These are phyloP conservation scores for Silene latifolia DNA, from an alignment of 148 eudicot genomes.

Conservation along the genomic window DNA sequence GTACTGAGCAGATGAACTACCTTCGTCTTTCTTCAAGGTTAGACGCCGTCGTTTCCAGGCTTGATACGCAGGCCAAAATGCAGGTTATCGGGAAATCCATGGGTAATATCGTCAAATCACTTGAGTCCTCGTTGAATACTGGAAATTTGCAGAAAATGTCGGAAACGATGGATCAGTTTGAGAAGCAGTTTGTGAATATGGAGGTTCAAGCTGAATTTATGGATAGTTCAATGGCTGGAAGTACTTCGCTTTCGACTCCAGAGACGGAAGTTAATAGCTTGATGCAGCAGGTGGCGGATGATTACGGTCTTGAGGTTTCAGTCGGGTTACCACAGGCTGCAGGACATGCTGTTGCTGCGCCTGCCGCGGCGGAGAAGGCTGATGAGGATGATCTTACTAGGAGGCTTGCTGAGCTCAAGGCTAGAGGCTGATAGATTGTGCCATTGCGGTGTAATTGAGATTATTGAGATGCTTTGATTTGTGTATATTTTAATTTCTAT, in stretches of 20 bases:
- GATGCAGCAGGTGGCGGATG: slow-evolving; percentile 41
- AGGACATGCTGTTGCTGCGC: slow-evolving; percentile 29
- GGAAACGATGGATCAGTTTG: slow-evolving; percentile 29
- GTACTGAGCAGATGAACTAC: slow-evolving; percentile 34
- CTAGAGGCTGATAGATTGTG: slow-evolving; percentile 22
- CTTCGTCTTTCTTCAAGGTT: slow-evolving; percentile 29
- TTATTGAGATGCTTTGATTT: slow-evolving; percentile 1
- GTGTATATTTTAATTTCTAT: slow-evolving; percentile 17
- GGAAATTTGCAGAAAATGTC: slow-evolving; percentile 36
- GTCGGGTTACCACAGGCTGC: slow-evolving; percentile 35
- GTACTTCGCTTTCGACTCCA: slow-evolving; percentile 31
- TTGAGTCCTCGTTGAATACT: slow-evolving; percentile 27
- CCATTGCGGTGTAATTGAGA: no score
- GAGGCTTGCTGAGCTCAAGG: slow-evolving; percentile 38
- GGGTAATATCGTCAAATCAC: slow-evolving; percentile 31
- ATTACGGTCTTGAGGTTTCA: slow-evolving; percentile 32
- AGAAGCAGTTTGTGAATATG: slow-evolving; percentile 38
- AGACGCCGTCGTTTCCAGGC: slow-evolving; percentile 24
- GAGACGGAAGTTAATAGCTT: slow-evolving; percentile 29
- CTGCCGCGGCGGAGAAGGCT: slow-evolving; percentile 27
- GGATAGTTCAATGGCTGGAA: slow-evolving; percentile 37
- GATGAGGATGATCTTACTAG: slow-evolving; percentile 35
- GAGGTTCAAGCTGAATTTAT: slow-evolving; percentile 35
- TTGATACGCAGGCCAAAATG: slow-evolving; percentile 35
- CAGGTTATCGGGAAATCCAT: slow-evolving; percentile 24